Evolutionary conservation across 2,329 filamentous ascomycete genomes (phyloP), one percentile per base, ranked within the genome.

Genomic region (Simplicillium aogashimaense): DNA sequence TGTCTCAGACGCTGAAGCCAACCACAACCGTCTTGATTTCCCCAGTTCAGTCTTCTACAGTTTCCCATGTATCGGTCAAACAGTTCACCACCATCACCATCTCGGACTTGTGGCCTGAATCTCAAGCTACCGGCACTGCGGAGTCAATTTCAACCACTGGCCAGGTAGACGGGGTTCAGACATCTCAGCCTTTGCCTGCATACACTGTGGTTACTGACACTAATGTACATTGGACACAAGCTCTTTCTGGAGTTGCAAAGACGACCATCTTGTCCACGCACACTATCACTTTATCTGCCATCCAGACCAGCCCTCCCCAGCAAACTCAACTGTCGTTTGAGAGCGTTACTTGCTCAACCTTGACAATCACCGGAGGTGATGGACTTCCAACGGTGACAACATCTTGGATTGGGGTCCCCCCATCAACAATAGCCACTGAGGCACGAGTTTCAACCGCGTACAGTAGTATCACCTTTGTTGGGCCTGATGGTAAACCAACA

Each of bases 51-150:
- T 48, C 46, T 40, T 35, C 40, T 7, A 31, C 39, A 7, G 12
- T 45, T 30, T 34, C 41, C 20, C 43, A 34, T 2, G 46, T 44
- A 29, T 43, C 46, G 29, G 48, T 55, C 8, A 45, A 52, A 4
- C 50, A 51, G 5, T 61, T 61, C 44, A 63, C 59, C 7, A 63
- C 59, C 12, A 28, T 62, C 29, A 62, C 59, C 10, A 49, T 62
- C 41, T 56, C 61, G 36, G 30, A 32, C 13, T 12, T 32, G 15
- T 32, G 30, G 30, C 30, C 30, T 12, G 20, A 25, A 25, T 25
- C 20, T 25, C 30, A 32, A 15, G 30, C 12, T 13, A 32, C 30
- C 13, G 12, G 13, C 13, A 32, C 30, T 32, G 20, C 20, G 9
- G 9, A 25, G 20, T 25, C 20, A 25, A 50, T 61, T 25, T 62